These are phyloP conservation scores for Tetratostichococcus sp. DNA, from an alignment of 139 green algal genomes.

Conservation along the genomic window DNA sequence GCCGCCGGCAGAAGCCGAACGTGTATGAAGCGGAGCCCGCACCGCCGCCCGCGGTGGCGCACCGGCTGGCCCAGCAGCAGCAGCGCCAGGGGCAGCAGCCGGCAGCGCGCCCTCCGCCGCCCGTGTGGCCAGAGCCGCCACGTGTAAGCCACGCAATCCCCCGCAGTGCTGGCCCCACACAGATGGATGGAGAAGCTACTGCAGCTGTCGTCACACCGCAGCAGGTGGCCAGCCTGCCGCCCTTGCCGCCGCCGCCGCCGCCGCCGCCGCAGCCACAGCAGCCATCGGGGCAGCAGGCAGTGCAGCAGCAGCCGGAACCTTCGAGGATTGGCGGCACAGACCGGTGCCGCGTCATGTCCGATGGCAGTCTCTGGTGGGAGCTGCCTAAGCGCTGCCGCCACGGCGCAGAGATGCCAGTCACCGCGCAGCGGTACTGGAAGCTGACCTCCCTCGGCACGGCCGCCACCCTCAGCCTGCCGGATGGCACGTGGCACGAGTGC, in stretches of 20 bases:
- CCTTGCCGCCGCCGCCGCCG: no score
- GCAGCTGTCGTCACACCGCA: background rate
- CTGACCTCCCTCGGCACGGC: background rate
- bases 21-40: background rate
- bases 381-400: background rate
- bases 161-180: no score
- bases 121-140: no score
- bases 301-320: background rate
- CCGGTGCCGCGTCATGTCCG: background rate
- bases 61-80: background rate
- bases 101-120: no score
- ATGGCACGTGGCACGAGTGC: background rate
- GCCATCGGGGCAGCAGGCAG: background rate
- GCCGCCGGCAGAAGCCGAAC: background rate
- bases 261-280: background rate
- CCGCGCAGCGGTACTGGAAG: no score
- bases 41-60: background rate
- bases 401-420: background rate
- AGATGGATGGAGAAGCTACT: no score
- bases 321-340: background rate
- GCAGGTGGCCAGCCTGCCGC: background rate
- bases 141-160: no score
- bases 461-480: background rate
- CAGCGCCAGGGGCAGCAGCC: background rate
- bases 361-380: background rate